These are phyloP conservation scores for Tulasnella sp. DNA, from an alignment of 768 basidiomycete species.

Conservation along the genomic window DNA sequence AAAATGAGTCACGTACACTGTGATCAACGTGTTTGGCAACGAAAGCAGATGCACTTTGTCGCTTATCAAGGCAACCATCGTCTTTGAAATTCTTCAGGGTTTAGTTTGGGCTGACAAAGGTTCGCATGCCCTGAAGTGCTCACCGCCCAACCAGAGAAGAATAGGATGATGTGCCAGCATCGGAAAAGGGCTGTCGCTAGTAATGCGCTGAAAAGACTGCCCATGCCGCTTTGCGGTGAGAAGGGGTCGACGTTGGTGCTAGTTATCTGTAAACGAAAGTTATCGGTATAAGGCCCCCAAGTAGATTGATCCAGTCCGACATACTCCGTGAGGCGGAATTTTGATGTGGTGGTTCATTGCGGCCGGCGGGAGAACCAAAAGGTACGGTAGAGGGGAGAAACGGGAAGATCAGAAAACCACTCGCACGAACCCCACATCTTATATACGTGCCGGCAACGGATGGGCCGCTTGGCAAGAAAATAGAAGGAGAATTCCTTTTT, in stretches of 20 bases:
- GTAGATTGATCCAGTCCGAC: not conserved
- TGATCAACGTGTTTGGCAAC: slow-evolving; percentile 62
- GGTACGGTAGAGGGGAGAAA: not conserved
- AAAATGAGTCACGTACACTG: slow-evolving; percentile 56
- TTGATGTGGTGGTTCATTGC: not conserved
- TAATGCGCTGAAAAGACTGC: slow-evolving; percentile 44
- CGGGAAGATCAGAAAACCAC: not conserved
- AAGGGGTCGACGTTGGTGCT: slow-evolving; percentile 21
- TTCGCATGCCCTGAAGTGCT: not conserved
- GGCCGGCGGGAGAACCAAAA: not conserved
- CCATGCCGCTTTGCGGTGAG: not conserved
- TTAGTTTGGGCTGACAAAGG: not conserved
- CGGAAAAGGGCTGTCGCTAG: slow-evolving; percentile 52
- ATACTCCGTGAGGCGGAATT: not conserved
- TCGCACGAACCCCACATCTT: not conserved
- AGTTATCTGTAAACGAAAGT: not conserved
- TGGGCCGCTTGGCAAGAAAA: not conserved
- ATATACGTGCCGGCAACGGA: not conserved
- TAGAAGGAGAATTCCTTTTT: not conserved
- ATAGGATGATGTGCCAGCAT: slow-evolving; percentile 70
- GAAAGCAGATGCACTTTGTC: slow-evolving; percentile 49
- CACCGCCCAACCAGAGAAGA: slow-evolving; percentile 65
- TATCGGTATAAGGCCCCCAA: not conserved
- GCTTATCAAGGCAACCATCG: slow-evolving; percentile 46
- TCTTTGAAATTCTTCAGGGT: not conserved